Conservation (phyloP, 805 yeast genomes). For the Ogataea zsoltii region DNA sequence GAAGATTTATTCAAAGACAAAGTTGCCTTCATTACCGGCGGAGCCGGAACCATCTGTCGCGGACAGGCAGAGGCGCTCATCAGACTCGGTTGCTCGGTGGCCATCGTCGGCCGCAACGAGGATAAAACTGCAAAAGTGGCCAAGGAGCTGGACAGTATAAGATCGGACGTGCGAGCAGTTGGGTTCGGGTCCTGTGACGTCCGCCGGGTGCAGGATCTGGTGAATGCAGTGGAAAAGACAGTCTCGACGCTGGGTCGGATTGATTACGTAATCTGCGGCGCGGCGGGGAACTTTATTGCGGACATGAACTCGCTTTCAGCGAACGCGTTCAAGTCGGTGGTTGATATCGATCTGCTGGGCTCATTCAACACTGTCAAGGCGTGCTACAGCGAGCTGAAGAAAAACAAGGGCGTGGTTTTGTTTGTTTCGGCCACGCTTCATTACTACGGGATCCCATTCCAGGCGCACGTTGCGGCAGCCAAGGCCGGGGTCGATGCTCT, state of each 20-base stretch:
- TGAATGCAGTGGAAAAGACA: slow-evolving; percentile 62
- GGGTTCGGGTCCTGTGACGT: slow-evolving; percentile 80
- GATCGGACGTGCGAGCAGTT: slow-evolving; percentile 64
- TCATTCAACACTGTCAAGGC: slow-evolving; percentile 91
- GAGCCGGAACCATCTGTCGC: slow-evolving; percentile 94
- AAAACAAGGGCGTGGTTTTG: slow-evolving; percentile 68
- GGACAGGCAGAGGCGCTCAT: slow-evolving; percentile 87
- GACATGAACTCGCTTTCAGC: slow-evolving; percentile 77
- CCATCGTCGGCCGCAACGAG: slow-evolving; percentile 76
- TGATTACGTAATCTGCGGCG: slow-evolving; percentile 90
- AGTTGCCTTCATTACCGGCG: slow-evolving; percentile 91
- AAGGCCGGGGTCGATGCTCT: slow-evolving; percentile 94
- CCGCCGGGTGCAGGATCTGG: slow-evolving; percentile 61
- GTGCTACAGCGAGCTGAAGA: slow-evolving; percentile 59
- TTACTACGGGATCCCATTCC: slow-evolving; percentile 86
- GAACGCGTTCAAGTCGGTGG: slow-evolving; percentile 86
- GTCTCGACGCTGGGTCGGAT: slow-evolving; percentile 71
- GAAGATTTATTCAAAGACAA: slow-evolving; percentile 76
- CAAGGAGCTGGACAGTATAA: slow-evolving; percentile 54
- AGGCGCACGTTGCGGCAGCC: slow-evolving; percentile 90
- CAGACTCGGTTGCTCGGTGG: slow-evolving; percentile 82
- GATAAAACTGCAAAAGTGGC: slow-evolving; percentile 71
- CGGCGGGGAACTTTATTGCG: slow-evolving; percentile 90
- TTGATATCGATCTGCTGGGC: slow-evolving; percentile 85
- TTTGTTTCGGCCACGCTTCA: slow-evolving; percentile 91